These are phyloP conservation scores for Plenodomus lindquistii DNA, from an alignment of 2,329 filamentous ascomycete genomes.

Conservation along the genomic window DNA sequence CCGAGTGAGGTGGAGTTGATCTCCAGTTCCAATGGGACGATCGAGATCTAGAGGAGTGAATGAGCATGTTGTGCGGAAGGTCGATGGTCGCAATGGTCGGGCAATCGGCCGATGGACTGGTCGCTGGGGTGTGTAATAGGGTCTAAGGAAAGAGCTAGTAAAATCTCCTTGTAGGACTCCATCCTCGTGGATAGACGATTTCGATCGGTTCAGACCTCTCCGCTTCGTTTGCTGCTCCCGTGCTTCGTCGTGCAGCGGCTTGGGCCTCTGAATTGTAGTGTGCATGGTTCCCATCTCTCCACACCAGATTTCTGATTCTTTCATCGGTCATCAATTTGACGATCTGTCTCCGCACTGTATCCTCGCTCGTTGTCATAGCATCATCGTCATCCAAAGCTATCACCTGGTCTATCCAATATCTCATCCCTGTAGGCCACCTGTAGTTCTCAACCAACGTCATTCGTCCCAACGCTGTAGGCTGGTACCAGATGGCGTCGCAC, in stretches of 20 bases:
- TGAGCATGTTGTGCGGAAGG: not conserved
- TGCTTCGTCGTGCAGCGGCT: not conserved
- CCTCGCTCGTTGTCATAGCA: not conserved
- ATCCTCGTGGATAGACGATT: not conserved
- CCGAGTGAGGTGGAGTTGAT: constrained; percentile 56
- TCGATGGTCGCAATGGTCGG: not conserved
- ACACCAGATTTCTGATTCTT: not conserved
- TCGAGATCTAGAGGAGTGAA: constrained; percentile 9
- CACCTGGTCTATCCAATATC: not conserved
- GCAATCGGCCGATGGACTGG: not conserved
- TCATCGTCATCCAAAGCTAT: not conserved
- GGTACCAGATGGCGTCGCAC: not conserved
- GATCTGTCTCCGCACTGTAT: not conserved
- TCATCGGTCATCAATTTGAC: not conserved
- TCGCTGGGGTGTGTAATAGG: not conserved
- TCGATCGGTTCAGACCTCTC: not conserved
- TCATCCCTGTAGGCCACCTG: not conserved
- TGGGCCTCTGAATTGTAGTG: not conserved
- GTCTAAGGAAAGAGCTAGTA: not conserved
- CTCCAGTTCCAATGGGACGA: constrained; percentile 19
- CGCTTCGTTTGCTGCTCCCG: not conserved
- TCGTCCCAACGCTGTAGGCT: not conserved
- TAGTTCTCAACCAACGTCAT: not conserved
- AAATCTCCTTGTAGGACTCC: not conserved
- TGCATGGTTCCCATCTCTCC: not conserved